phyloP scores from a whole-genome alignment of 2,329 filamentous ascomycete species.

The Sarocladium brachiariae region DNA sequence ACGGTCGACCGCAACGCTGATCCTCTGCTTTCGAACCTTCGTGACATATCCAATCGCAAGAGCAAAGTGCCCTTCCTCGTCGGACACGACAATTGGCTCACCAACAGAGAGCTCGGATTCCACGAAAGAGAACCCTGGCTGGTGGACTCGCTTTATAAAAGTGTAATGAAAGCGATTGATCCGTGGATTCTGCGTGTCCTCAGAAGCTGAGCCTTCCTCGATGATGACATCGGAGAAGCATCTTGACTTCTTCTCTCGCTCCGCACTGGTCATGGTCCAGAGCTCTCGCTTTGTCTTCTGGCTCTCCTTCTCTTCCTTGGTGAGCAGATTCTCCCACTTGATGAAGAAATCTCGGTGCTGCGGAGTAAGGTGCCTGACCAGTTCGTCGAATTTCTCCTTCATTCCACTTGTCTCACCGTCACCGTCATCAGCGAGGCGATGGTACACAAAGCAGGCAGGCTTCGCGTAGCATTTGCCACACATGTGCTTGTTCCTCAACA shows the following conservation, averaged over 20 bases:
- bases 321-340: constrained; percentile 90
- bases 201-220: constrained; percentile 65
- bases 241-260: constrained; percentile 80
- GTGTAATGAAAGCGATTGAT: constrained; percentile 90
- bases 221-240: constrained; percentile 88
- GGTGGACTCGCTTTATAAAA: constrained; percentile 63
- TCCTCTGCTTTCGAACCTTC: constrained; percentile 63
- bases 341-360: constrained; percentile 77
- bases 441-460: constrained; percentile 84
- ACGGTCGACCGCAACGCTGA: constrained; percentile 86
- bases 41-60: constrained; percentile 88
- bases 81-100: constrained; percentile 93
- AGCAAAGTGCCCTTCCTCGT: constrained; percentile 91
- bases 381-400: constrained; percentile 72
- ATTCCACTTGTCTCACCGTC: constrained; percentile 75
- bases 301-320: constrained; percentile 87
- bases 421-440: constrained; percentile 82
- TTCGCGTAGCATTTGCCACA: constrained; percentile 90
- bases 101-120: constrained; percentile 84
- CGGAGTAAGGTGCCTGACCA: constrained; percentile 69
- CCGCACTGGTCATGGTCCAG: constrained; percentile 89
- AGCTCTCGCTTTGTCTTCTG: constrained; percentile 83
- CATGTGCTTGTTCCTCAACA: constrained; percentile 74
- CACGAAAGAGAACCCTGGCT: constrained; percentile 69
- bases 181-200: constrained; percentile 64